Percentiles rank a stretch among this genome's conserved stretches.
Evolutionary conservation across 495 filamentous ascomycete genomes (phyloP).

Genomic region (Penicillium ochrochloron): DNA sequence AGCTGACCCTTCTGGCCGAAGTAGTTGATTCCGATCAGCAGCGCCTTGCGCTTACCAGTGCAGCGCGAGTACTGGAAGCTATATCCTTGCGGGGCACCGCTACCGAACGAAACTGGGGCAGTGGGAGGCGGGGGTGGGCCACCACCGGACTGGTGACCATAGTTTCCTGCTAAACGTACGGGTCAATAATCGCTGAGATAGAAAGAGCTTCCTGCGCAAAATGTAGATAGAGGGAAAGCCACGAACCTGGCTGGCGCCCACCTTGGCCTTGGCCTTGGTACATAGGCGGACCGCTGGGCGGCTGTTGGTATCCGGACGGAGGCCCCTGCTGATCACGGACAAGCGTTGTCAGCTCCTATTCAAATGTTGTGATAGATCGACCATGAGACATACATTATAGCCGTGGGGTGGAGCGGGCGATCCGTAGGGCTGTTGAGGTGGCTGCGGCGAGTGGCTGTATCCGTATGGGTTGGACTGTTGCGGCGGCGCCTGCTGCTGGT

Average conservation of each 20-base stretch:
- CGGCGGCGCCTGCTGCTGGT: constrained; percentile 44
- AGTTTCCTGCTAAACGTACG: constrained; percentile 21
- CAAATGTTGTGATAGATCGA: background rate
- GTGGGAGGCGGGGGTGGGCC: constrained; percentile 49
- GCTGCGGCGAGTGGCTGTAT: constrained; percentile 50
- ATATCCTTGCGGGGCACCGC: constrained; percentile 78
- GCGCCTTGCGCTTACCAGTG: constrained; percentile 86
- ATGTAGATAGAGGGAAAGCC: background rate
- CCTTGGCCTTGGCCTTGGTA: constrained; percentile 36
- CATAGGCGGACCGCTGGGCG: constrained; percentile 38
- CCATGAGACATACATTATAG: constrained; percentile 42
- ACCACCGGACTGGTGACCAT: constrained; percentile 23
- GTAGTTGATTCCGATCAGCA: constrained; percentile 98
- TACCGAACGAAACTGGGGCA: constrained; percentile 65
- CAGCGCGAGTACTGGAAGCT: constrained; percentile 91
- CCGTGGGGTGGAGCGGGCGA: constrained; percentile 49
- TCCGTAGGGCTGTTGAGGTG: constrained; percentile 44
- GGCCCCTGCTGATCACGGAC: constrained; percentile 23
- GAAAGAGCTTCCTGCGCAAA: background rate
- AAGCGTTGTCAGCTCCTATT: constrained; percentile 10
- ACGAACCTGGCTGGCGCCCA: constrained; percentile 43
- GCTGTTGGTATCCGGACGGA: constrained; percentile 44
- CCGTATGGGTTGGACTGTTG: constrained; percentile 48
- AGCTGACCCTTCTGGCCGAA: constrained; percentile 92
- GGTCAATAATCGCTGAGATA: background rate